These are phyloP conservation scores for Fusarium coicis DNA, from an alignment of 2,329 filamentous ascomycete genomes.

Conservation along the genomic window DNA sequence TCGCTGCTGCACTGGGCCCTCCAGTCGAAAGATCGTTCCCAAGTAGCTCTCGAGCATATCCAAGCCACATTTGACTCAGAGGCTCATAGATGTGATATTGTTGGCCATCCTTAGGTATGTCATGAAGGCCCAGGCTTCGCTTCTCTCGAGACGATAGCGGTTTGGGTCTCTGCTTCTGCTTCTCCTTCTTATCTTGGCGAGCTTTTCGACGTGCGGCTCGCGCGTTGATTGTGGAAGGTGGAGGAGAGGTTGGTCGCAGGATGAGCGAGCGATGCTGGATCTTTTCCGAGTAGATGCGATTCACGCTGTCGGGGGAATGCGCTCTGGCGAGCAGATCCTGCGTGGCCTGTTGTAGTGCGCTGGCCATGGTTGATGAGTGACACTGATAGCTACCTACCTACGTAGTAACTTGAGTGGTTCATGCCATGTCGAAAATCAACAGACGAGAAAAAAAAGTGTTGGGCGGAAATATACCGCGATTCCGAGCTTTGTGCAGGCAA, in stretches of 20 bases:
- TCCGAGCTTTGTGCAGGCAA: conserved; percentile 7
- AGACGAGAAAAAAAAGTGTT: conserved; percentile 19
- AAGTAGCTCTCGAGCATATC: conserved; percentile 85
- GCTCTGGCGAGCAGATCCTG: conserved; percentile 78
- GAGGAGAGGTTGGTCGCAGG: conserved; percentile 79
- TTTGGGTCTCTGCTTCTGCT: conserved; percentile 63
- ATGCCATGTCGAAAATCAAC: background rate
- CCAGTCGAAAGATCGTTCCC: conserved; percentile 68
- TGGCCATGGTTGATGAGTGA: conserved; percentile 47
- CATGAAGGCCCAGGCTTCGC: conserved; percentile 76
- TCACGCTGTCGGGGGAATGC: conserved; percentile 78
- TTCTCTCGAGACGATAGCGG: conserved; percentile 86
- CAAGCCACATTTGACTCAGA: conserved; percentile 81
- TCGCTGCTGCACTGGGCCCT: conserved; percentile 71
- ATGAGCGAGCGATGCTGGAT: conserved; percentile 84
- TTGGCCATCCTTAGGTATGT: conserved; percentile 72
- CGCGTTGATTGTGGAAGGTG: conserved; percentile 62
- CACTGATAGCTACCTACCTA: background rate
- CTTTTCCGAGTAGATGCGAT: conserved; percentile 81
- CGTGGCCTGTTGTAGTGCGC: conserved; percentile 56
- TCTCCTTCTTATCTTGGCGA: conserved; percentile 57
- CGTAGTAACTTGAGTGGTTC: background rate
- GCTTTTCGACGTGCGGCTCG: conserved; percentile 66
- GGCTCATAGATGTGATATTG: conserved; percentile 79
- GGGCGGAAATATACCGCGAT: conserved; percentile 32